Base-by-base conservation (phyloP, 148 eudicot species). In the Vaccinium darrowii region DNA sequence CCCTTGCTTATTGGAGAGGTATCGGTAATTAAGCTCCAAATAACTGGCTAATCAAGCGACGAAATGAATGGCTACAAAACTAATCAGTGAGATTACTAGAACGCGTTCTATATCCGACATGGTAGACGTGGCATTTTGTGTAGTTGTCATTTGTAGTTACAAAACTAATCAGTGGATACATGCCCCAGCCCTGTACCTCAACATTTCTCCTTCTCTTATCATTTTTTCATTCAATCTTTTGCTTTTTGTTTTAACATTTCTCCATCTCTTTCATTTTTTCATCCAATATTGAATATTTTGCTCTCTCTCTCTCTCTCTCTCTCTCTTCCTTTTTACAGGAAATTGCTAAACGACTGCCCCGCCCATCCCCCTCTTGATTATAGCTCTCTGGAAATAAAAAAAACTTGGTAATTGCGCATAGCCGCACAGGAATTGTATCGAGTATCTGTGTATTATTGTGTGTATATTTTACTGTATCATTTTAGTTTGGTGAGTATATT, bases 281-380 rank as follows among this genome's bases (percentile, higher is more conserved):
- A 5, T 19, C 36, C 8, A 27, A 50, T 36, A 36, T 36, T 36
- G 39, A 36, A 36, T 36, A 36, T 36, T 36, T 36, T 36, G 39
- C 39, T 36, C 39, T 36, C 39, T 36, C 39, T 36, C 39, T 36
- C 36, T 33, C 36, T 33, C 36, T 33, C 39, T 33, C 36, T 33
- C 36, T 33, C 36, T 33, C 36, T 49, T 56, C 2, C 56, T 18
- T 84, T 47, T 21, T 30, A 36, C 88, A 91, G 93, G 93, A 91
- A 88, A 89, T 91, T 84, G 93, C 90, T 6, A 91, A 87, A 88
- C 88, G 91, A 21, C 84, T 91, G 71, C 93, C 93, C 25, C 93
- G 91, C 23, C 91, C 93, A 56, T 30, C 89, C 23, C 58, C 91
- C 23, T 82, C 91, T 33, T 91, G 89, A 91, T 85, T 77, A 3